Percentiles rank a stretch among this genome's conserved stretches.
These are phyloP conservation scores for Chlorella sorokiniana DNA, from an alignment of 139 green algal genomes.

Conservation along the genomic window DNA sequence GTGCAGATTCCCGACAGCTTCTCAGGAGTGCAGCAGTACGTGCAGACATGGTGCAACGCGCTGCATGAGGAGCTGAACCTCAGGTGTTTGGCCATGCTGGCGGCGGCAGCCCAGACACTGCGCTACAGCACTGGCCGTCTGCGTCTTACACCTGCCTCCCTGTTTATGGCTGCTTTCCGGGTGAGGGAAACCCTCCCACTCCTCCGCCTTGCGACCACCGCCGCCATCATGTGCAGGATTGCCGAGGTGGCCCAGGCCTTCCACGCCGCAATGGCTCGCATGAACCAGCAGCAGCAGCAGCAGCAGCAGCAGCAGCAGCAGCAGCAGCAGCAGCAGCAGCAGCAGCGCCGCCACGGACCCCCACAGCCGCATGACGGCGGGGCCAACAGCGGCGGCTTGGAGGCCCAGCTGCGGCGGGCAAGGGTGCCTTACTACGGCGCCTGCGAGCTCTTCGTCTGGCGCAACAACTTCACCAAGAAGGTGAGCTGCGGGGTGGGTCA, in stretches of 20 bases:
- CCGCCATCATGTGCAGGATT: slow-evolving; percentile 39
- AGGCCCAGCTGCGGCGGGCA: slow-evolving; percentile 14
- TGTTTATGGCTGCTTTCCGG: no score
- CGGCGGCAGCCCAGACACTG: neutral
- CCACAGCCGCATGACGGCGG: neutral
- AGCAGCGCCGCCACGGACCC: neutral
- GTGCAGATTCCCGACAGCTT: slow-evolving; percentile 52
- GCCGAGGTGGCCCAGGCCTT: slow-evolving; percentile 34
- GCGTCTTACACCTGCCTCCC: neutral
- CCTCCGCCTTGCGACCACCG: no score
- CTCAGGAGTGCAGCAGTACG: slow-evolving; percentile 34
- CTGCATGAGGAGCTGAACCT: slow-evolving; percentile 69
- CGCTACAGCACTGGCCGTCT: neutral
- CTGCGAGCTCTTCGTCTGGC: slow-evolving; percentile 46
- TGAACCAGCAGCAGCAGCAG: slow-evolving; percentile 29
- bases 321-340: neutral
- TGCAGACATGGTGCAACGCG: slow-evolving; percentile 29
- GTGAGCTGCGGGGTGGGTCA: no score
- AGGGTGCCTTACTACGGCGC: slow-evolving; percentile 47
- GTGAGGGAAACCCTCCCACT: no score
- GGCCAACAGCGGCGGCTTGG: slow-evolving; percentile 16
- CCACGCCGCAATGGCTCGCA: slow-evolving; percentile 20
- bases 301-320: neutral
- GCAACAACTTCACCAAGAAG: slow-evolving; percentile 28
- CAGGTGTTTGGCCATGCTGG: slow-evolving; percentile 14